These are phyloP conservation scores for Aspergillus viridinutans DNA, from an alignment of 2,329 filamentous ascomycete genomes.

Conservation along the genomic window DNA sequence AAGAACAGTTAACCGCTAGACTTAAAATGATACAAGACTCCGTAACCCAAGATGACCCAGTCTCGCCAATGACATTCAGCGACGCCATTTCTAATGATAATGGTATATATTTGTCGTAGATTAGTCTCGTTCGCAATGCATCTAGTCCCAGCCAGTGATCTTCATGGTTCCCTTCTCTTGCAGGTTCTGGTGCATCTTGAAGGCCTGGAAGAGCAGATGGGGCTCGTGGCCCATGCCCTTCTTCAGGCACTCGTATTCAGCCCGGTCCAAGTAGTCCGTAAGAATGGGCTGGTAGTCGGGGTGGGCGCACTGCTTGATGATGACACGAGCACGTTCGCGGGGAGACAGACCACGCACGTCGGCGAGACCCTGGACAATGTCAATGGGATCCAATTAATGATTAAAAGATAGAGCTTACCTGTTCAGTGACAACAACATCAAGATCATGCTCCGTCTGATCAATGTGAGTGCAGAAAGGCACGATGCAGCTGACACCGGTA, in stretches of 20 bases:
- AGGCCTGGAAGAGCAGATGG: slow-evolving; percentile 77
- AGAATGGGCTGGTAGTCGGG: slow-evolving; percentile 80
- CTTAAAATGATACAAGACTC: too few relatives aligned
- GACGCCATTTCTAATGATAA: too few relatives aligned
- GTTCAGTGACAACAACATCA: slow-evolving; percentile 76
- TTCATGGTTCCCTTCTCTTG: slow-evolving; percentile 86
- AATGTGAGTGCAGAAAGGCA: slow-evolving; percentile 90
- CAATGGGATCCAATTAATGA: background rate
- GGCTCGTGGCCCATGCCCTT: slow-evolving; percentile 91
- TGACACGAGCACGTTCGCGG: slow-evolving; percentile 73
- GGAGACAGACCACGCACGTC: slow-evolving; percentile 80
- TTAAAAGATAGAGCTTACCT: slow-evolving; percentile 29
- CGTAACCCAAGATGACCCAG: too few relatives aligned
- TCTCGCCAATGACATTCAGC: too few relatives aligned
- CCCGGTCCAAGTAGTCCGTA: slow-evolving; percentile 76
- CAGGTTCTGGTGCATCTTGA: slow-evolving; percentile 85
- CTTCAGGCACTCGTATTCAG: slow-evolving; percentile 77
- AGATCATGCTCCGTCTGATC: slow-evolving; percentile 93
- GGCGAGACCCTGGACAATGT: slow-evolving; percentile 64
- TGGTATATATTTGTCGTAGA: too few relatives aligned
- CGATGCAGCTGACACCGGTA: slow-evolving; percentile 76
- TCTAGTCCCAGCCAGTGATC: slow-evolving; percentile 60
- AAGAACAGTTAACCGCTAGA: too few relatives aligned
- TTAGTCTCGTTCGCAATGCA: background rate
- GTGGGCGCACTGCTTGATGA: slow-evolving; percentile 83